Percentiles rank a stretch among this genome's conserved stretches.
Conservation (phyloP, 129 eudicot genomes). For the Helichrysum umbraculigerum region DNA sequence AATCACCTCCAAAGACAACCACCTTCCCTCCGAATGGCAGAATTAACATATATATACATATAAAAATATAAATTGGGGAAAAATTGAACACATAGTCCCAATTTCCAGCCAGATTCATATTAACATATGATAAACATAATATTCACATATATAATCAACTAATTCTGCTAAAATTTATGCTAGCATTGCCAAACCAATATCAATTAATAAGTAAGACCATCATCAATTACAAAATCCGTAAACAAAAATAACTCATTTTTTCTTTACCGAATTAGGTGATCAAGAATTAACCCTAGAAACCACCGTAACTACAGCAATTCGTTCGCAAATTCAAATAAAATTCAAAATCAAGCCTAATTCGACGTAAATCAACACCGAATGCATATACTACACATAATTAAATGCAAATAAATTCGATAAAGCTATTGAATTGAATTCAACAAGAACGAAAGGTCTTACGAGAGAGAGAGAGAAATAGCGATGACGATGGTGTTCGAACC, state of each 20-base stretch:
- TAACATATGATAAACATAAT: neutral
- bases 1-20: no score
- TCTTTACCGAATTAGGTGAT: constrained; percentile 21
- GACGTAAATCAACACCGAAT: neutral
- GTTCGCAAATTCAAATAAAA: neutral
- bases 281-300: constrained; percentile 4
- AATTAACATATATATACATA: no score
- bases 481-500: constrained; percentile 22
- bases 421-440: neutral
- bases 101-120: constrained; percentile 5
- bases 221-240: constrained; percentile 17
- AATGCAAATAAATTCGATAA: neutral
- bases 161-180: constrained; percentile 1
- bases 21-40: no score
- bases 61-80: no score
- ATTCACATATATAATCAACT: constrained; percentile 14
- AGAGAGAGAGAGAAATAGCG: constrained; percentile 19
- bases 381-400: neutral
- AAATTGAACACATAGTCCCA: no score
- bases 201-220: neutral
- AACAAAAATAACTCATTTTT: constrained; percentile 2
- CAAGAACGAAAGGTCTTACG: constrained; percentile 20
- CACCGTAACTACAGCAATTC: constrained; percentile 17
- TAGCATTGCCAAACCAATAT: neutral
- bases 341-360: neutral